Evolutionary conservation across 208 protist species (phyloP), one percentile per base, ranked within the genome.

Genomic region (Trypanosoma scelopori): DNA sequence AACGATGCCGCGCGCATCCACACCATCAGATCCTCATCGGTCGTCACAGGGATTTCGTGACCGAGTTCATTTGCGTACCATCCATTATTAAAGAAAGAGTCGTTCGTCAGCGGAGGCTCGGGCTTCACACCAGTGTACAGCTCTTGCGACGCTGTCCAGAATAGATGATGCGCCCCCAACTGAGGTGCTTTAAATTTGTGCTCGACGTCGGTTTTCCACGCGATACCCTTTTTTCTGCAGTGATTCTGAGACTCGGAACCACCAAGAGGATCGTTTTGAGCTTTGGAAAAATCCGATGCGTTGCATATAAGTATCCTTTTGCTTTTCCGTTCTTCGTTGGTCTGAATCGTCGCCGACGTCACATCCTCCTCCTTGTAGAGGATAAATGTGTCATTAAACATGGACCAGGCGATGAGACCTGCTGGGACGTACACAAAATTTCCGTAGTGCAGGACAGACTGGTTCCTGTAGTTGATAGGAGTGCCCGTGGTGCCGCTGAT

Each of bases 21-120:
- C 48, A 99, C 98, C 65, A 99, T 98, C 37, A 99, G 94, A 73
- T 99, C 95, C 71, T 99, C 93, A 83, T 99, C 94, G 43, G 86
- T 94, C 6, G 77, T 81, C 12, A 91, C 76, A 1, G 93, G 90
- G 18, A 97, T 81, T 45, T 59, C 62, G 65, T 97, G 93, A 0
- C 88, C 87, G 6, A 79, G 68, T 65, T 97, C 92, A 46, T 69
- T 71, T 0, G 74, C 81, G 69, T 97, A 97, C 89, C 91, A 97
- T 23, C 91, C 91, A 41, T 92, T 69, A 67, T 87, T 89, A 59
- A 83, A 89, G 65, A 63, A 95, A 12, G 69, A 57, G 55, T 95
- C 78, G 57, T 89, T 77, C n/a, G 86, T 84, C 60, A 55, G 37
- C 35, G 60, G 16, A 55, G 15, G 20, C 35, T 43, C 20, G 32